These are phyloP conservation scores for Sequoia sempervirens DNA, from an alignment of 75 land plant species.

Conservation along the genomic window DNA sequence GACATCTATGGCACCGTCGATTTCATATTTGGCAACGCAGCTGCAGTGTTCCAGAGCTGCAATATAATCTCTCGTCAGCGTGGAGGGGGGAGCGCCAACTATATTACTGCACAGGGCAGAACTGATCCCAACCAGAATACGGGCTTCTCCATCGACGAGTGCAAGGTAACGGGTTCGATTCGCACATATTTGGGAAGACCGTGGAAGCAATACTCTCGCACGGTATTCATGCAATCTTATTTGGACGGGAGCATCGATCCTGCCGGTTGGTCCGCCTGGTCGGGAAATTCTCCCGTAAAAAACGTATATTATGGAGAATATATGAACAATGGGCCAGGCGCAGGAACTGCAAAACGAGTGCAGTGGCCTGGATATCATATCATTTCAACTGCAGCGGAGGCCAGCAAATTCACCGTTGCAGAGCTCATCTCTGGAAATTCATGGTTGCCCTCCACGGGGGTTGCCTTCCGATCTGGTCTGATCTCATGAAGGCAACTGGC, in stretches of 20 bases:
- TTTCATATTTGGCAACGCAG: slow-evolving; percentile 34
- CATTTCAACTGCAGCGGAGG: not conserved
- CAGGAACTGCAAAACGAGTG: slow-evolving; percentile 18
- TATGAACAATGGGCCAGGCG: slow-evolving; percentile 29
- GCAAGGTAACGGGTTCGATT: slow-evolving; percentile 9
- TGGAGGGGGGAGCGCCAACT: slow-evolving; percentile 6
- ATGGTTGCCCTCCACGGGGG: slow-evolving; percentile 19
- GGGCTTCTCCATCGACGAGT: slow-evolving; percentile 27
- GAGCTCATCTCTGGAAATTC: slow-evolving; percentile 13
- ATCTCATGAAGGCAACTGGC: not conserved
- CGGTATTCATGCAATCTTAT: slow-evolving; percentile 21
- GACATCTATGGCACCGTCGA: slow-evolving; percentile 31
- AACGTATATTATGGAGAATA: slow-evolving; percentile 38
- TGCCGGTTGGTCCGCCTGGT: slow-evolving; percentile 33
- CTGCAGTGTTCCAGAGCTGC: slow-evolving; percentile 31
- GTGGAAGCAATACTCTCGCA: slow-evolving; percentile 20
- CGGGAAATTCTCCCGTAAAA: slow-evolving; percentile 4
- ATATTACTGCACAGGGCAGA: slow-evolving; percentile 29
- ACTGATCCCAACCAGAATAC: slow-evolving; percentile 25
- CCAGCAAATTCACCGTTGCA: slow-evolving; percentile 18
- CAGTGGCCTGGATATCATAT: slow-evolving; percentile 13
- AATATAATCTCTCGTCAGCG: slow-evolving; percentile 10
- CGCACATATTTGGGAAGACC: slow-evolving; percentile 32
- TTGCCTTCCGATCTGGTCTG: not conserved
- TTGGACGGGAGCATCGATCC: slow-evolving; percentile 13